These are phyloP conservation scores for Colletotrichum siamense DNA, from an alignment of 2,329 filamentous ascomycete species.

Conservation along the genomic window DNA sequence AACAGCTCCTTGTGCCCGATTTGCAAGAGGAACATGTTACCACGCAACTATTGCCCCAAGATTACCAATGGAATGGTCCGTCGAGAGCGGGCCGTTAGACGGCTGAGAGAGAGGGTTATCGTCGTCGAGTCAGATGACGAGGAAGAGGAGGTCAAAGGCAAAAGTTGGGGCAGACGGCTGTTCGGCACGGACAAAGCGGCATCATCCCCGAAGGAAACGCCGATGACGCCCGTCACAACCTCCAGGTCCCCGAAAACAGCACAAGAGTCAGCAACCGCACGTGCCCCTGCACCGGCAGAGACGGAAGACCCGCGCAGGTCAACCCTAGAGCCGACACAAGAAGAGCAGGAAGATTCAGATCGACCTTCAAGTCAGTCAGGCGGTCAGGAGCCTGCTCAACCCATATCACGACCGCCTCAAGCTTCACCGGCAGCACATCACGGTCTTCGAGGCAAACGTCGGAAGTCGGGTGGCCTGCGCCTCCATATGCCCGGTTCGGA, in stretches of 20 bases:
- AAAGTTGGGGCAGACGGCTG: slow-evolving; percentile 39
- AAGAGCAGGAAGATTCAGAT: slow-evolving; percentile 19
- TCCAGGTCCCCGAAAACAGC: slow-evolving; percentile 6
- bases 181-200: slow-evolving; percentile 29
- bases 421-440: neutral
- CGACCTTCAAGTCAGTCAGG: slow-evolving; percentile 1
- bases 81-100: slow-evolving; percentile 73
- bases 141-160: slow-evolving; percentile 37
- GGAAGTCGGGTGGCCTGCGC: slow-evolving; percentile 5
- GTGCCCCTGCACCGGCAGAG: neutral
- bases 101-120: slow-evolving; percentile 59
- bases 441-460: slow-evolving; percentile 3
- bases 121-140: slow-evolving; percentile 42
- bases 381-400: neutral
- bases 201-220: slow-evolving; percentile 8
- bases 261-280: neutral
- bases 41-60: slow-evolving; percentile 67
- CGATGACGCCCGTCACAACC: slow-evolving; percentile 13
- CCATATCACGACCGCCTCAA: neutral
- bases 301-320: neutral
- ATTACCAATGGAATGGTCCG: slow-evolving; percentile 89
- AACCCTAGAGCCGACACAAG: slow-evolving; percentile 17
- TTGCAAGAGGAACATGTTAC: slow-evolving; percentile 86
- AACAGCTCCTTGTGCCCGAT: slow-evolving; percentile 89
- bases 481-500: slow-evolving; percentile 4